A percentile compares a stretch with the other conserved stretches of the same genome.
These are phyloP conservation scores for Amaranthus hypochondriacus DNA, from an alignment of 148 eudicot species.

Conservation along the genomic window DNA sequence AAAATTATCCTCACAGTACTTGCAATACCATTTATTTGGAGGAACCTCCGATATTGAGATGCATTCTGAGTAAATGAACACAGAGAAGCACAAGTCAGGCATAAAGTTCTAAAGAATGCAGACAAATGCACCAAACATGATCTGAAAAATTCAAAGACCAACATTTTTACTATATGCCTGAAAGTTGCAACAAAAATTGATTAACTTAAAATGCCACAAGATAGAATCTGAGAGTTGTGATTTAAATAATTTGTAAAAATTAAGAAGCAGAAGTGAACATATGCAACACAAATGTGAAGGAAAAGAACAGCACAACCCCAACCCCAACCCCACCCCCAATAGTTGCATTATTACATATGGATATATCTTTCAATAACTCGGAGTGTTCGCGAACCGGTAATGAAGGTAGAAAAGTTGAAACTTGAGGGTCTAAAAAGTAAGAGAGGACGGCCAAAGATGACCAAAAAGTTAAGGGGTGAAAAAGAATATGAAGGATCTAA, in stretches of 20 bases:
- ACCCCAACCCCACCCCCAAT: too few species aligned
- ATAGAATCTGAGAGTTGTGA: not conserved
- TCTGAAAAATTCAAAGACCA: not conserved
- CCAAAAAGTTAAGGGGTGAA: too few species aligned
- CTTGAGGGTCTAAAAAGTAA: too few species aligned
- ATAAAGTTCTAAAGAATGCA: not conserved
- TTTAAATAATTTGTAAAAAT: not conserved
- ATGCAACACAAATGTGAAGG: not conserved
- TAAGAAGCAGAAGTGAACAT: not conserved
- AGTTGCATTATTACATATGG: too few species aligned
- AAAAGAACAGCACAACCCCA: not conserved
- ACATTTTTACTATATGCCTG: not conserved
- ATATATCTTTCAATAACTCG: too few species aligned
- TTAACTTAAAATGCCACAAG: not conserved
- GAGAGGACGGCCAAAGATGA: too few species aligned
- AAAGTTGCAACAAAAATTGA: not conserved
- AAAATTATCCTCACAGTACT: constrained; percentile 48
- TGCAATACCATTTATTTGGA: constrained; percentile 59
- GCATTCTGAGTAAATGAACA: constrained; percentile 41
- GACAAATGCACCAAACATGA: not conserved
- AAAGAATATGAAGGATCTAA: too few species aligned
- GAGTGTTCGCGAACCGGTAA: too few species aligned
- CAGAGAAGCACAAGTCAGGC: constrained; percentile 3
- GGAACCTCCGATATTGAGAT: constrained; percentile 46
- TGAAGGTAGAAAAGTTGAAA: too few species aligned